phyloP scores from a whole-genome alignment of 257 asterid genomes.

The Primulina tabacum region DNA sequence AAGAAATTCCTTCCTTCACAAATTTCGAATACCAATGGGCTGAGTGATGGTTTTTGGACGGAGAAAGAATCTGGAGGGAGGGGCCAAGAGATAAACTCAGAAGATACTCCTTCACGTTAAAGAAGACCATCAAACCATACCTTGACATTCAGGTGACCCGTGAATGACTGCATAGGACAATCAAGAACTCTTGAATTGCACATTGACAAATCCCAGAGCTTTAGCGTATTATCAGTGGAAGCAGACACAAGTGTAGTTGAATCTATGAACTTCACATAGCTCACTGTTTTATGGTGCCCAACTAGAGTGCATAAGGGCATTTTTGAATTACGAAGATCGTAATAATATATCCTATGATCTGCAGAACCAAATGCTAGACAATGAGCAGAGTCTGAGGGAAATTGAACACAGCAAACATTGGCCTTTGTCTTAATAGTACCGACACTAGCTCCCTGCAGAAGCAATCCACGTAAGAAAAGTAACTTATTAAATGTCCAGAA shows the following conservation, averaged over 20 bases:
- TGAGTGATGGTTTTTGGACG: neutral
- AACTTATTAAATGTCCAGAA: slow-evolving; percentile 48
- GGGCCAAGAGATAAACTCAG: neutral
- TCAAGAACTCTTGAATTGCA: slow-evolving; percentile 77
- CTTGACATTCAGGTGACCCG: slow-evolving; percentile 92
- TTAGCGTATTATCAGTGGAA: slow-evolving; percentile 86
- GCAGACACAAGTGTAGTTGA: slow-evolving; percentile 88
- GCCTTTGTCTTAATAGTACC: slow-evolving; percentile 92
- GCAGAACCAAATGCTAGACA: slow-evolving; percentile 97
- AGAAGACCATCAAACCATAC: slow-evolving; percentile 34
- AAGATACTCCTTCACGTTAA: neutral
- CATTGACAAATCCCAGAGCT: slow-evolving; percentile 96
- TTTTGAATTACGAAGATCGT: slow-evolving; percentile 83
- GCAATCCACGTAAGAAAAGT: slow-evolving; percentile 62
- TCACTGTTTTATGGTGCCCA: slow-evolving; percentile 94
- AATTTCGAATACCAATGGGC: neutral
- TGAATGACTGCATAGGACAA: slow-evolving; percentile 83
- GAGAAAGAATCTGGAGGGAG: neutral
- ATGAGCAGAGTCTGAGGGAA: slow-evolving; percentile 73
- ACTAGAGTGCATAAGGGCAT: slow-evolving; percentile 86
- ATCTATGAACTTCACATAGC: slow-evolving; percentile 89
- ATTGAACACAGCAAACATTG: slow-evolving; percentile 95
- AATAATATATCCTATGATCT: slow-evolving; percentile 86
- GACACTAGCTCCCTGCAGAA: slow-evolving; percentile 87
- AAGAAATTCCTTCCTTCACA: neutral